Evolutionary conservation across 495 filamentous ascomycete genomes (phyloP).

Genomic region (Aeminium ludgeri): DNA sequence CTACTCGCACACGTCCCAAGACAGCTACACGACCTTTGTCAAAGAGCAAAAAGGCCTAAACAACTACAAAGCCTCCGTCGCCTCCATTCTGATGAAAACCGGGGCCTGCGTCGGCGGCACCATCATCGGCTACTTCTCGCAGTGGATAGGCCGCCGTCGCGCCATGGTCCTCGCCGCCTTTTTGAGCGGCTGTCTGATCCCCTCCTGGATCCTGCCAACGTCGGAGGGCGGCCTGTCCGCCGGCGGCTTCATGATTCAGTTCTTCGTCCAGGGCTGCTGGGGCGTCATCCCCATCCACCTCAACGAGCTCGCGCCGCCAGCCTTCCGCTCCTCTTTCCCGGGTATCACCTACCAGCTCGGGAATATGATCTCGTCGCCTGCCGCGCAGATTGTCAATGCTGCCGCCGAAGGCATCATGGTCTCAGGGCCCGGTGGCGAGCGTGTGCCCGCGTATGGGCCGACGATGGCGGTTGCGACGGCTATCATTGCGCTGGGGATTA

Average conservation of each 20-base stretch:
- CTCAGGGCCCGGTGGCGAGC: slow-evolving; percentile 25
- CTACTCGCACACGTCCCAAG: slow-evolving; percentile 52
- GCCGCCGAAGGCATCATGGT: slow-evolving; percentile 40
- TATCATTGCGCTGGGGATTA: slow-evolving; percentile 48
- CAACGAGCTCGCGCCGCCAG: slow-evolving; percentile 57
- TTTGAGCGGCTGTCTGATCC: slow-evolving; percentile 42
- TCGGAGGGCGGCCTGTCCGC: slow-evolving; percentile 40
- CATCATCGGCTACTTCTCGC: slow-evolving; percentile 52
- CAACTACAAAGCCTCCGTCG: slow-evolving; percentile 43
- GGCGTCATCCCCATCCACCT: slow-evolving; percentile 65
- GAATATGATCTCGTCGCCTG: slow-evolving; percentile 59
- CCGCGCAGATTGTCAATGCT: slow-evolving; percentile 54
- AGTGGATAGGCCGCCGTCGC: slow-evolving; percentile 52
- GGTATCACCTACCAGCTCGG: slow-evolving; percentile 56
- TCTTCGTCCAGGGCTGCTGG: slow-evolving; percentile 65
- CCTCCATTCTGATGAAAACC: slow-evolving; percentile 54
- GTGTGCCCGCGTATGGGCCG: slow-evolving; percentile 49
- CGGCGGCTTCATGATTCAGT: slow-evolving; percentile 59
- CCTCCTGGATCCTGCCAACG: slow-evolving; percentile 53
- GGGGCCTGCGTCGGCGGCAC: slow-evolving; percentile 61
- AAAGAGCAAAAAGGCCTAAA: slow-evolving; percentile 45
- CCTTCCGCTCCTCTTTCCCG: slow-evolving; percentile 53
- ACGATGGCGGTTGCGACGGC: slow-evolving; percentile 53
- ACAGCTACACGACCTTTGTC: slow-evolving; percentile 66
- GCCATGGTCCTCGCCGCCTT: slow-evolving; percentile 44